Evolutionary conservation across 306 rosid genomes (phyloP), one percentile per base, ranked within the genome.

Genomic region (Casuarina equisetifolia): DNA sequence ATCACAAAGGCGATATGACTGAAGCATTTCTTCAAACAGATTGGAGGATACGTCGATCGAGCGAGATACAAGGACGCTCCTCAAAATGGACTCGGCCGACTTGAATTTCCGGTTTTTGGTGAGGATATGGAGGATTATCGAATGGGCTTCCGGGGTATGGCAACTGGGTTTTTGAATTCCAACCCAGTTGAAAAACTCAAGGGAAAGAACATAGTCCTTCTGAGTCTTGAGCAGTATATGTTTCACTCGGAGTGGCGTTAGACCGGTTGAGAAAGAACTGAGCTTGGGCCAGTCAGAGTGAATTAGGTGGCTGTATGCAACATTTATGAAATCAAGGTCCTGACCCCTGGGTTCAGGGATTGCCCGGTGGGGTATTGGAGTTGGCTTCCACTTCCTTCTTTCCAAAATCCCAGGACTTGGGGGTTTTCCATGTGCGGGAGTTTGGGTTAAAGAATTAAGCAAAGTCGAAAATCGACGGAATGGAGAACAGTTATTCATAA

Each of bases 201-300:
- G 90, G 9, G 97, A 92, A 6, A 89, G 83, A 20, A 92, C 93
- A 82, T 82, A 64, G 81, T 92, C 95, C 82, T 86, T 86, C 80
- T 83, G 85, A 71, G 89, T 83, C 51, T 81, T 85, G 11, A 92
- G 79, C 53, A 94, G 70, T 9, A 94, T 49, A 81, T 90, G 95
- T 50, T 89, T 87, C 69, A 88, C 89, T 73, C 93, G 87, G 55
- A 88, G 88, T 4, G 91, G 81, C 5, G 91, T 89, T 54, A 94
- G 77, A 4, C 84, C 80, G n/a, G 70, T 45, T 17, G 90, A 81
- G 13, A 94, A 54, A 4, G 84, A 83, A 8, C 80, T 73, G 43
- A 94, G 92, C 63, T 90, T 86, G 11, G 80, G 69, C 97, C 98
- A 94, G 19, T 92, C 91, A 1, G 93, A 89, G 75, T 94, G 91